A percentile compares a stretch with the other conserved stretches of the same genome.
Evolutionary conservation across 345 rosid genomes (phyloP).

Genomic region (Pistacia integerrima): DNA sequence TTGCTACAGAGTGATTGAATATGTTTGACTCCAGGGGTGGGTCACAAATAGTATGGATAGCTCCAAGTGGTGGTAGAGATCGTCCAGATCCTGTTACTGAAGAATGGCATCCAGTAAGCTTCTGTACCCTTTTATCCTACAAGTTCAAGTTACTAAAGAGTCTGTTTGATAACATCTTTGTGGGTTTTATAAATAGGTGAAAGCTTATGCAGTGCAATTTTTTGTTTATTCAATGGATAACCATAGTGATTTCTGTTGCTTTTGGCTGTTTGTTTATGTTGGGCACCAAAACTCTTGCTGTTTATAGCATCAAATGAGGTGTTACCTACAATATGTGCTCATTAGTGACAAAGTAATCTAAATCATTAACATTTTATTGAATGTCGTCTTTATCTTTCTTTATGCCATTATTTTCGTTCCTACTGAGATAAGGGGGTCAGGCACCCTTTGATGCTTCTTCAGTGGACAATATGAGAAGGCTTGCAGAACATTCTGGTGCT

Average conservation of each 20-base stretch:
- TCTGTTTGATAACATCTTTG: background rate
- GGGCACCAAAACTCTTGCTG: background rate
- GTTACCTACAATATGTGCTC: background rate
- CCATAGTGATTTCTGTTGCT: background rate
- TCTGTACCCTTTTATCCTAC: background rate
- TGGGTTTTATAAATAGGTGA: background rate
- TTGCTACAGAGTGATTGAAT: constrained; percentile 14
- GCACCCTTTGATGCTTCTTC: constrained; percentile 89
- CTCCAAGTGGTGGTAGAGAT: constrained; percentile 99
- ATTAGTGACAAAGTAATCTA: background rate
- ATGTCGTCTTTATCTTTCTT: constrained; percentile 17
- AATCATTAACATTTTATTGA: background rate
- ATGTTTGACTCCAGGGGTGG: constrained; percentile 61
- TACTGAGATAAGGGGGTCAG: constrained; percentile 56
- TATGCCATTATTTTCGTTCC: constrained; percentile 24
- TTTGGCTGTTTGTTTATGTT: background rate
- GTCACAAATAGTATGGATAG: constrained; percentile 84
- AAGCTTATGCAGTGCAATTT: too few species aligned
- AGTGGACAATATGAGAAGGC: constrained; percentile 94
- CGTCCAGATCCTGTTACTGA: constrained; percentile 82
- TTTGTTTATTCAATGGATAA: background rate
- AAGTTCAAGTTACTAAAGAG: background rate
- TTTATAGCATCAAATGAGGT: background rate
- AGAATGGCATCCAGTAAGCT: constrained; percentile 88
- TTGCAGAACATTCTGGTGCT: constrained; percentile 76